Evolutionary conservation across 2,329 filamentous ascomycete genomes (phyloP), one percentile per base, ranked within the genome.

Genomic region (Aspergillus novofumigatus): DNA sequence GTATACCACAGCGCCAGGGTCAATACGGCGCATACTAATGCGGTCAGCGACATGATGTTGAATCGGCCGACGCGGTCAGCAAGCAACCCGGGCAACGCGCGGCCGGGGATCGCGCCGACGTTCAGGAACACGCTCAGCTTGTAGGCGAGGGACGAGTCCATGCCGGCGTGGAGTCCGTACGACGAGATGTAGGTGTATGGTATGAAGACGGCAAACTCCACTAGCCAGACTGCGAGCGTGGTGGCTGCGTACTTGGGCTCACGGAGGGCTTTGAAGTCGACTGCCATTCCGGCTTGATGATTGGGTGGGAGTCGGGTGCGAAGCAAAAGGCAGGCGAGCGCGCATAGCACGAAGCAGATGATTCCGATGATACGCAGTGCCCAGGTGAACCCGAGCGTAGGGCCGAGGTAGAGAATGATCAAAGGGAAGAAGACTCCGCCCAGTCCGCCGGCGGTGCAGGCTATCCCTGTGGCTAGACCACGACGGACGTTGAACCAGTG

Each of bases 121-220:
- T 75, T 75, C 11, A 74, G 58, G 25, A 74, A 67, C 0, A 67
- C 62, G 7, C 72, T 61, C 21, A 73, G 64, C 11, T 65, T 35
- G 49, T 73, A 74, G 1, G 71, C 60, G 1, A 74, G 49, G 2
- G 56, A 56, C 1, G 54, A 55, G 17, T 63, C 56, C 5, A 73
- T 61, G 0, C 71, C 69, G 5, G 53, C 60, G 9, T 66, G 51
- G 7, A 73, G 50, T 6, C 64, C 65, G 17, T 74, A 73, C 8
- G 67, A 70, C 3, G 69, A 62, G 28, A 76, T 59, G 54, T 75
- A 76, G 10, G 70, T 69, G 35, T 68, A 61, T 0, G 72, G 73
- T 17, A 75, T 68, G 48, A 74, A 74, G 11, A 73, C 67, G 0
- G 68, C 72, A 53, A 72, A 70, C 54, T 74, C 72, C 17, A 72